A percentile compares a stretch with the other conserved stretches of the same genome.
phyloP scores from a whole-genome alignment of 495 filamentous ascomycete genomes.

The Xanthoparmelia taractica region DNA sequence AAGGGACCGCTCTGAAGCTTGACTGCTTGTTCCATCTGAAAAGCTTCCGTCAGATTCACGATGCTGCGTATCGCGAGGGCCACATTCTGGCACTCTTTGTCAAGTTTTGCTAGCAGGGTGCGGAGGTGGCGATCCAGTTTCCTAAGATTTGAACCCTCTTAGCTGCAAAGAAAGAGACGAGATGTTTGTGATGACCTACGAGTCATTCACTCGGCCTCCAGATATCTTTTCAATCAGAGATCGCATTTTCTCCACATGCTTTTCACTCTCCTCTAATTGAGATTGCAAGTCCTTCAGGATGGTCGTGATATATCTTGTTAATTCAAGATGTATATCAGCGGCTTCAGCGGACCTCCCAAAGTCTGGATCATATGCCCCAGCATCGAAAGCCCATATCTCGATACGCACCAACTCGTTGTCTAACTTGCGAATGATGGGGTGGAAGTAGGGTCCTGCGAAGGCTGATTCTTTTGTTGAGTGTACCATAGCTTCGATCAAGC shows the following conservation, averaged over 20 bases:
- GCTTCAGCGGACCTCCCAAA: not conserved
- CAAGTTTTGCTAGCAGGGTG: not conserved
- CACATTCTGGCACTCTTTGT: not conserved
- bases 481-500: too few species aligned
- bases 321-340: not conserved
- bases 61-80: not conserved
- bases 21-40: slow-evolving; percentile 5
- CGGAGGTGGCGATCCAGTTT: not conserved
- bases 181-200: too few species aligned
- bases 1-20: not conserved
- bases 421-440: not conserved
- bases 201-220: too few species aligned
- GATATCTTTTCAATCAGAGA: too few species aligned
- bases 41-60: slow-evolving; percentile 3
- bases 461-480: not conserved
- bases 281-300: too few species aligned
- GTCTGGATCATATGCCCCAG: not conserved
- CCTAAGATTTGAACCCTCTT: not conserved
- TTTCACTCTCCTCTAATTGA: too few species aligned
- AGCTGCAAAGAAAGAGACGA: too few species aligned
- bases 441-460: not conserved
- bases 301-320: too few species aligned
- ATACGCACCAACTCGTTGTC: slow-evolving; percentile 5
- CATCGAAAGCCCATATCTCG: slow-evolving; percentile 7
- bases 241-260: too few species aligned